phyloP scores from a whole-genome alignment of 108 stramenopile genomes.

The Hondaea fermentalgiana region DNA sequence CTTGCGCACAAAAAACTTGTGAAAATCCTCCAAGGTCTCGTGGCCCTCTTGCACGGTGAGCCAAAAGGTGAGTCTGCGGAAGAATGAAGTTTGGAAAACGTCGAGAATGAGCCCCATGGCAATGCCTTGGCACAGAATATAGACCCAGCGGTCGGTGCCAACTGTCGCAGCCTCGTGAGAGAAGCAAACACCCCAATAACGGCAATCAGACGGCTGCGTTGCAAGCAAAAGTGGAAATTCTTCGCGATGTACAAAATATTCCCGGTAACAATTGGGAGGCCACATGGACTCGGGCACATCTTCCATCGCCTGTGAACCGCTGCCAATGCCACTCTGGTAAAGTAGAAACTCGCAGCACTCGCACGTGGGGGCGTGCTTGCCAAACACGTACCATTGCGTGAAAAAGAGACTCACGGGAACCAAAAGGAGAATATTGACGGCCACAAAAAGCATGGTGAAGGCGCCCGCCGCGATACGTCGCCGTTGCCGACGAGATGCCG shows the following conservation, averaged over 20 bases:
- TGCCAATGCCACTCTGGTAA: not conserved
- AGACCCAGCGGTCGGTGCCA: conserved; percentile 12
- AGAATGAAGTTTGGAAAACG: not conserved
- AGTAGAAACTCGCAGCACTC: conserved; percentile 9
- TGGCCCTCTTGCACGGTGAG: not conserved
- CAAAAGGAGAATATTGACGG: not conserved
- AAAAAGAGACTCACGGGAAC: not conserved
- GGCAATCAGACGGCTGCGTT: not conserved
- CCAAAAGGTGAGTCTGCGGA: not conserved
- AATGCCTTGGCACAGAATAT: conserved; percentile 6
- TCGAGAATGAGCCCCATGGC: not conserved
- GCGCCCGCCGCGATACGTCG: not conserved
- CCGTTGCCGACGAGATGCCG: not conserved
- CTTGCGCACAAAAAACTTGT: not conserved
- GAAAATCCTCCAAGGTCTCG: not conserved
- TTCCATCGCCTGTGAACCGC: not conserved
- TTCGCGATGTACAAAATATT: not conserved
- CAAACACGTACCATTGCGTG: conserved; percentile 1
- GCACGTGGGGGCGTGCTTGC: not conserved
- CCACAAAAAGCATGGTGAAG: not conserved
- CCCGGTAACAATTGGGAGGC: not conserved
- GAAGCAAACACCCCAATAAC: not conserved
- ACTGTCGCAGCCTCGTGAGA: not conserved
- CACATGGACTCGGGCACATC: not conserved
- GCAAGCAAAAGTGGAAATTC: not conserved